These are phyloP conservation scores for Xylaria sp. DNA, from an alignment of 2,329 filamentous ascomycete species.

Conservation along the genomic window DNA sequence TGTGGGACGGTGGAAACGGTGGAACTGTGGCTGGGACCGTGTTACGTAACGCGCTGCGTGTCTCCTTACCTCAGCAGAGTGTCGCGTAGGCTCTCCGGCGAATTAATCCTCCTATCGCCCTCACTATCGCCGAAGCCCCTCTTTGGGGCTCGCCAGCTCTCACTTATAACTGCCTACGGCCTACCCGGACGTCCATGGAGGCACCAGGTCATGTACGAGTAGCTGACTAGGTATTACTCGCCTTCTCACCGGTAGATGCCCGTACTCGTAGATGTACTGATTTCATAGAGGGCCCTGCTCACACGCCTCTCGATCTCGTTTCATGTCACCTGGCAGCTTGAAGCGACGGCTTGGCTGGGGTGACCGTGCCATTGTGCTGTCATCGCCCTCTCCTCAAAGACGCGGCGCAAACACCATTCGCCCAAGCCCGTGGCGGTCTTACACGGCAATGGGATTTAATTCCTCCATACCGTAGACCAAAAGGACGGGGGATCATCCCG, in stretches of 20 bases:
- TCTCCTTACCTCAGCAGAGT: neutral
- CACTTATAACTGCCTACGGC: too few relatives aligned
- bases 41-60: too few relatives aligned
- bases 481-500: neutral
- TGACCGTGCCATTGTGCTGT: neutral
- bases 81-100: neutral
- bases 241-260: neutral
- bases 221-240: too few relatives aligned
- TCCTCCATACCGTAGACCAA: constrained; percentile 1
- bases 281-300: neutral
- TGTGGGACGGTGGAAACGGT: too few relatives aligned
- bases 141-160: too few relatives aligned
- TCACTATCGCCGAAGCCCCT: neutral
- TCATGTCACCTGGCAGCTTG: neutral
- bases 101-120: neutral
- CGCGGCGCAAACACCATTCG: constrained; percentile 3
- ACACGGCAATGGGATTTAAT: constrained; percentile 8
- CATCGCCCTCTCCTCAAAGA: neutral
- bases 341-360: neutral
- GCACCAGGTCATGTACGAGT: too few relatives aligned
- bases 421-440: neutral
- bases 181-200: too few relatives aligned
- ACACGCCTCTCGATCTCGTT: neutral
- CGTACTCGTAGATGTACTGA: neutral
- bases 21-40: too few relatives aligned